A percentile compares a stretch with the other conserved stretches of the same genome.
phyloP scores from a whole-genome alignment of 805 yeast genomes.

The Candida ponderosae region DNA sequence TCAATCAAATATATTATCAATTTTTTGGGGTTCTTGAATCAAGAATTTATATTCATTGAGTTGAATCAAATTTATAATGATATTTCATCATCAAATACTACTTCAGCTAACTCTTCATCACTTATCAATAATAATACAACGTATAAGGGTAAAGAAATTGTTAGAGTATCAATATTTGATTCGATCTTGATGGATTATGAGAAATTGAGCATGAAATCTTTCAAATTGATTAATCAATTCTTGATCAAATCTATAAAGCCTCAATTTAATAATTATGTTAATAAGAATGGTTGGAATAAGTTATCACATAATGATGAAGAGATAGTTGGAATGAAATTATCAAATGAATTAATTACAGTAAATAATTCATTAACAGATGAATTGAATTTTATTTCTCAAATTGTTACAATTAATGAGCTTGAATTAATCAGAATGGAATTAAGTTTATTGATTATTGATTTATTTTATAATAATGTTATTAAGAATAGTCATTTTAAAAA shows the following conservation, averaged over 20 bases:
- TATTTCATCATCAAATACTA: slow-evolving; percentile 9
- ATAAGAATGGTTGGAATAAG: slow-evolving; percentile 24
- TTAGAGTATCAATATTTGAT: slow-evolving; percentile 19
- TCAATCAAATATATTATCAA: slow-evolving; percentile 15
- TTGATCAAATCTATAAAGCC: slow-evolving; percentile 20
- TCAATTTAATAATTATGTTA: slow-evolving; percentile 23
- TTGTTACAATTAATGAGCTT: slow-evolving; percentile 9
- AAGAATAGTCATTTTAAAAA: slow-evolving; percentile 28
- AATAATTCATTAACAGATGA: slow-evolving; percentile 19
- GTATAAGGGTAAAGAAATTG: too few relatives aligned
- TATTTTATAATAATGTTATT: slow-evolving; percentile 26
- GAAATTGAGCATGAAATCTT: slow-evolving; percentile 20
- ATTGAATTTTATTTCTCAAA: slow-evolving; percentile 10
- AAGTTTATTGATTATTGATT: slow-evolving; percentile 21
- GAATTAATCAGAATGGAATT: slow-evolving; percentile 17
- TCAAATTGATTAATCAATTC: slow-evolving; percentile 22
- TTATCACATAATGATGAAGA: not conserved
- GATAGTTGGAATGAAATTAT: slow-evolving; percentile 6
- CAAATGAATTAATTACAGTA: slow-evolving; percentile 18
- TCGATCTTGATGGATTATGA: slow-evolving; percentile 21
- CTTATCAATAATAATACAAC: too few relatives aligned
- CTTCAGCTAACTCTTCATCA: too few relatives aligned
- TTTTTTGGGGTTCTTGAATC: slow-evolving; percentile 15
- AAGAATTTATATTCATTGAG: slow-evolving; percentile 19
- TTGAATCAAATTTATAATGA: slow-evolving; percentile 15